These are phyloP conservation scores for Kodamaea laetipori DNA, from an alignment of 805 yeast species.

Conservation along the genomic window DNA sequence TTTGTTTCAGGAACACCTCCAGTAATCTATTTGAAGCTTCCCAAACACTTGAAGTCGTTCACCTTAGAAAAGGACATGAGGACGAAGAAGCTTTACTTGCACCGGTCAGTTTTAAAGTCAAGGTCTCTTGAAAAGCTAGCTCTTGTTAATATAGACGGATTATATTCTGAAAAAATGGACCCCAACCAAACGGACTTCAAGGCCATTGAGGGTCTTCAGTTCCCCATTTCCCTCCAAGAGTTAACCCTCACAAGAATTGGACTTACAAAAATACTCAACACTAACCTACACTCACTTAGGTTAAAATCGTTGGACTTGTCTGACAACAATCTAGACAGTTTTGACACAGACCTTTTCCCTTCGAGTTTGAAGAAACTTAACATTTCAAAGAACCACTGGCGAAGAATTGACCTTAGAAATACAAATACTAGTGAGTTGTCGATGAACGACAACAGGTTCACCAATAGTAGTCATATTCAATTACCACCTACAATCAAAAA, in stretches of 20 bases:
- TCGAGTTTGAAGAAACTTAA: background rate
- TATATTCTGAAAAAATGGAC: background rate
- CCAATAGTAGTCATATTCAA: background rate
- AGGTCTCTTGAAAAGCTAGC: background rate
- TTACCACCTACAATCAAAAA: background rate
- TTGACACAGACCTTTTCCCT: slow-evolving; percentile 3
- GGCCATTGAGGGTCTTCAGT: background rate
- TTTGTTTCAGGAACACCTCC: background rate
- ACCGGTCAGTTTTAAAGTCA: background rate
- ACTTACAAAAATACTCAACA: background rate
- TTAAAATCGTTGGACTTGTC: slow-evolving; percentile 1
- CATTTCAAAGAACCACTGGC: background rate
- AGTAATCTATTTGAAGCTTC: background rate
- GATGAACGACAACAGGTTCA: slow-evolving; percentile 2
- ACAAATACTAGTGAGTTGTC: background rate
- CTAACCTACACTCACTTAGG: background rate
- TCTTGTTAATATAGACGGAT: slow-evolving; percentile 2
- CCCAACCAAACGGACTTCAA: background rate
- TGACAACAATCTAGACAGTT: background rate
- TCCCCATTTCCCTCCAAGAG: background rate
- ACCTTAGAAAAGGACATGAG: background rate
- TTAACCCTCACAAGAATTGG: background rate
- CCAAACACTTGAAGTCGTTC: background rate
- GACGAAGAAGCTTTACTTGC: slow-evolving; percentile 1
- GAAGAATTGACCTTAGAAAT: background rate